Evolutionary conservation across 371 early-diverging fungal genomes (phyloP).

Genomic region (Circinella minor): DNA sequence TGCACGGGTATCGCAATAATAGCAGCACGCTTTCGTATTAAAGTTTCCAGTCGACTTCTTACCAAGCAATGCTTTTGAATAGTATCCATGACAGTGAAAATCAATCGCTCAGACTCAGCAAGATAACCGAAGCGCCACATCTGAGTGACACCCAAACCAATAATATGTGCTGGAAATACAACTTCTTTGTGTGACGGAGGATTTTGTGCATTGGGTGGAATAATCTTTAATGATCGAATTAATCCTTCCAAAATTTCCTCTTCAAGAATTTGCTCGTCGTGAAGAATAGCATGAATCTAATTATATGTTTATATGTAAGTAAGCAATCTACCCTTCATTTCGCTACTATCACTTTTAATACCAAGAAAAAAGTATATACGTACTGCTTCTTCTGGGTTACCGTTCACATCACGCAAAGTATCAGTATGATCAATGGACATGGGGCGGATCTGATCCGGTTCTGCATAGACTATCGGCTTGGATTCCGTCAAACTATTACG

Average conservation of each 20-base stretch:
- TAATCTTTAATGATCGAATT: slow-evolving; percentile 86
- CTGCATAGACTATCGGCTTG: slow-evolving; percentile 21
- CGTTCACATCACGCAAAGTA: slow-evolving; percentile 31
- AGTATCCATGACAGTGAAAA: slow-evolving; percentile 87
- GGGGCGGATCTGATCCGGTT: slow-evolving; percentile 42
- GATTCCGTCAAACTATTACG: slow-evolving; percentile 30
- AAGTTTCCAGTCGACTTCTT: slow-evolving; percentile 12
- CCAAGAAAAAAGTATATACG: neutral
- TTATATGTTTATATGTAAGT: neutral
- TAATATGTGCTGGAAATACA: slow-evolving; percentile 93
- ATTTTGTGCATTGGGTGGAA: slow-evolving; percentile 84
- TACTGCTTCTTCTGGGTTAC: slow-evolving; percentile 57
- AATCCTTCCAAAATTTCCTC: slow-evolving; percentile 89
- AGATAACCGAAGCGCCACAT: slow-evolving; percentile 87
- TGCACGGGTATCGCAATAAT: too few species aligned
- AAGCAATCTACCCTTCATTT: too few species aligned
- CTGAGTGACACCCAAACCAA: slow-evolving; percentile 84
- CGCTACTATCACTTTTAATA: too few species aligned
- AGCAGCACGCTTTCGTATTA: too few species aligned
- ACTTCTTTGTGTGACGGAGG: slow-evolving; percentile 84
- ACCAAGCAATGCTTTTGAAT: slow-evolving; percentile 79
- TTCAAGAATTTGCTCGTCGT: slow-evolving; percentile 75
- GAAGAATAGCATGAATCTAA: slow-evolving; percentile 55
- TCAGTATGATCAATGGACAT: slow-evolving; percentile 46
- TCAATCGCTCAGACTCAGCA: slow-evolving; percentile 78